Conservation (phyloP, 768 basidiomycete species). For the Boletus bicolor region DNA sequence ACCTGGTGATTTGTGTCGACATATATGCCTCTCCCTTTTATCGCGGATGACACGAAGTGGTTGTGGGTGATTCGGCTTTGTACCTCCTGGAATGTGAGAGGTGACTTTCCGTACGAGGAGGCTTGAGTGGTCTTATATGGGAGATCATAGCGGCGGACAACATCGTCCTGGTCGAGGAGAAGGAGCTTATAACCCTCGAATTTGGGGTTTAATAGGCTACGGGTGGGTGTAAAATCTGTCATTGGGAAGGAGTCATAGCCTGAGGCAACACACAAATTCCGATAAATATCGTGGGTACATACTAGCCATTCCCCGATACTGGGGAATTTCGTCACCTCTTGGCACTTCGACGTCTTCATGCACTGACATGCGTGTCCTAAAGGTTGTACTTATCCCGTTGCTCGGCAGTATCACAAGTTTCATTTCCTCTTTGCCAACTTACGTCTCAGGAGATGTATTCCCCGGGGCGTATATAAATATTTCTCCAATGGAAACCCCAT, state of each 20-base stretch:
- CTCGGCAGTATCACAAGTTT: neutral
- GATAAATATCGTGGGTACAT: neutral
- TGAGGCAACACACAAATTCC: neutral
- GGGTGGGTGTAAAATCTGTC: constrained; percentile 43
- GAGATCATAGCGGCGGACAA: constrained; percentile 51
- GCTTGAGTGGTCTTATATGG: constrained; percentile 44
- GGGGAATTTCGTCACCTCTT: neutral
- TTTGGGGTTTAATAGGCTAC: constrained; percentile 67
- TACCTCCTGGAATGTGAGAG: constrained; percentile 76
- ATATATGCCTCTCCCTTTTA: constrained; percentile 54
- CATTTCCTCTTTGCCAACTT: neutral
- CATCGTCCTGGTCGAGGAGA: constrained; percentile 55
- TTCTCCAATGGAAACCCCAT: neutral
- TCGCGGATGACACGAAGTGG: constrained; percentile 56
- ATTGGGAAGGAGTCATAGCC: constrained; percentile 19
- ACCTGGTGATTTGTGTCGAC: constrained; percentile 64
- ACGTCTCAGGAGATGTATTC: neutral
- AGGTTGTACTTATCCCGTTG: neutral
- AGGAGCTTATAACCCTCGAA: constrained; percentile 84
- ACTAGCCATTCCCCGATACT: neutral
- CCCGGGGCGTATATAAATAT: neutral
- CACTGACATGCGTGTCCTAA: neutral
- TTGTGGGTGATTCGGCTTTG: constrained; percentile 84
- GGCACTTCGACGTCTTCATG: neutral
- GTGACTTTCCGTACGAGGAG: constrained; percentile 55